Base-by-base conservation (phyloP, 495 filamentous ascomycete genomes). In the Xylaria scruposa region DNA sequence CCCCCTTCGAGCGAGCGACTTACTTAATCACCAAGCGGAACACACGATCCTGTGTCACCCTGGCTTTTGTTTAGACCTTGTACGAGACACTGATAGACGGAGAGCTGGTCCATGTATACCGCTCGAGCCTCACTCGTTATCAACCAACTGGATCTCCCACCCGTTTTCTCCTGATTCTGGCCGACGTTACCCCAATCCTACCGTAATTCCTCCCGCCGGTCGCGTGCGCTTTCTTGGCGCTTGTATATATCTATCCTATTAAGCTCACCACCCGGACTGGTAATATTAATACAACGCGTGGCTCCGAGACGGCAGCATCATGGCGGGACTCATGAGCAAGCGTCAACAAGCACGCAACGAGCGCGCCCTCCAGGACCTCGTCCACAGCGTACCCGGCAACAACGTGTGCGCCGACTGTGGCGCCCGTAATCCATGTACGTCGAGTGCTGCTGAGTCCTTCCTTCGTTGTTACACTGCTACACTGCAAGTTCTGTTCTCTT, bases 281-380 rank as follows among this genome's bases (percentile, higher is more conserved):
- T 63, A 51, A 58, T 71, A 29, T 44, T 67, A 58, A 64, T 71
- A 56, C 38, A 21, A 54, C 33, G 40, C 70, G 38, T 38, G 36
- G 17, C 49, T 29, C 21, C 12, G 60, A 31, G 13, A 42, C 33
- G 69, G 60, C 29, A 58, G 13, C 36, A 66, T 51, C 64, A 88
- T 88, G 87, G 80, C 86, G 36, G 81, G 78, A 59, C 77, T 83
- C 36, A 75, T 88, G 73, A 97, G 89, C 86, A 99, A 98, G 88
- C 94, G 96, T 79, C 92, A 97, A 83, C 94, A 97, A 86, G 92
- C 91, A 87, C 95, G 96, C 84, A 97, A 98, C 82, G 96, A 99
- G 86, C 93, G 91, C 78, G 84, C 89, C 38, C 85, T 99, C 75
- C 93, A 97, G 78, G 96, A 98, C 44, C 88, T 99, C 71, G 91